Evolutionary conservation across 345 rosid genomes (phyloP), one percentile per base, ranked within the genome.

Genomic region (Syzygium aqueum): DNA sequence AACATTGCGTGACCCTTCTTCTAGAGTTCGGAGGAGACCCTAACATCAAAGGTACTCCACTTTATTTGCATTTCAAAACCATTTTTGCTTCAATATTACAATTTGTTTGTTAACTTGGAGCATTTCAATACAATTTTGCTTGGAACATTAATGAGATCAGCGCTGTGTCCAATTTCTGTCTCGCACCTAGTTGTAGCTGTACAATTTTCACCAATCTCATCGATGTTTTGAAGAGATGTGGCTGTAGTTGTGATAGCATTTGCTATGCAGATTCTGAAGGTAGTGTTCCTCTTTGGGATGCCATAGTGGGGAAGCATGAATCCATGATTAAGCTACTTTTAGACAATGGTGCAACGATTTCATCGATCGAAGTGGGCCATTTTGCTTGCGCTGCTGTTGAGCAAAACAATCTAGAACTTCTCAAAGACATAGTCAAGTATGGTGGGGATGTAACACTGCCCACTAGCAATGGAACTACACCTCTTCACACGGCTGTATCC

Each of bases 281-380:
- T 61, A 95, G 86, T 73, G 94, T 97, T 43, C 95, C 99, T 2
- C 87, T 97, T 54, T 97, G 98, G 99, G 98, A 96, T 89, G 98
- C 99, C 86, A 89, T 97, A 77, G 52, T 87, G 84, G 97, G 96
- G 83, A 87, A 91, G 85, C 97, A 96, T 84, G 85, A 93, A 51
- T 84, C 86, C 4, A 91, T 93, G 80, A 86, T 91, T 19, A 93
- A 93, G 85, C 92, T 94, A 54, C 93, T 97, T 0, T 78, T 88
- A 8, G 95, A 96, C 65, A 97, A 94, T 53, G 97, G 97, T 0
- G 98, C 97, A 43, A 90, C 33, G 21, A 7, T 97, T 82, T 88
- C 91, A 84, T 50, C 89, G 3, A 98, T 95, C 21, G 92, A 94
- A 67, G 94, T 93, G 46, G 92, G 94, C 53, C 90, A 90, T 22